These are phyloP conservation scores for Verbascum thapsus DNA, from an alignment of 257 asterid genomes.

Conservation along the genomic window DNA sequence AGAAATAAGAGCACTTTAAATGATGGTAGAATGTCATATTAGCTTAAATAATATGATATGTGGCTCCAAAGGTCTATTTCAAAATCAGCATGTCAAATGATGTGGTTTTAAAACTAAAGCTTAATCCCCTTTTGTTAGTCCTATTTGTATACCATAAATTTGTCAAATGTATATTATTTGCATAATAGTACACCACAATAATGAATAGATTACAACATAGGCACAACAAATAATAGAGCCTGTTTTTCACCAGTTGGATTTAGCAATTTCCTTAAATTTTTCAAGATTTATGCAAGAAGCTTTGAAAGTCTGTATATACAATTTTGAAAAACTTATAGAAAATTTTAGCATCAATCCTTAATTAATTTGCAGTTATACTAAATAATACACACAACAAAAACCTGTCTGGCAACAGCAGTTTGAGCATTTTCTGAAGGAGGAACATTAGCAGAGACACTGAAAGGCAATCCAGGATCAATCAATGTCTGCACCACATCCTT, in stretches of 20 bases:
- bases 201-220: not conserved
- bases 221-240: not conserved
- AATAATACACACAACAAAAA: slow-evolving; percentile 24
- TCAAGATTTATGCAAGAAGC: too few species aligned
- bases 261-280: too few species aligned
- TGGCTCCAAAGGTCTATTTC: not conserved
- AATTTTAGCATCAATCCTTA: not conserved
- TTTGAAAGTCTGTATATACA: too few species aligned
- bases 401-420: slow-evolving; percentile 64
- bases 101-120: not conserved
- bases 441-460: slow-evolving; percentile 19
- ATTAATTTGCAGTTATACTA: slow-evolving; percentile 7
- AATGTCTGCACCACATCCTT: slow-evolving; percentile 47
- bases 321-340: slow-evolving; percentile 1
- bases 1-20: slow-evolving; percentile 15
- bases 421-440: slow-evolving; percentile 46
- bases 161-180: too few species aligned
- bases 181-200: not conserved
- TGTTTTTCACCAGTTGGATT: too few species aligned
- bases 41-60: not conserved
- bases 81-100: not conserved
- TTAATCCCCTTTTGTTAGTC: not conserved
- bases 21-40: not conserved
- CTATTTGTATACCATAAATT: not conserved
- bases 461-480: slow-evolving; percentile 56